Evolutionary conservation across 257 asterid species (phyloP).

Genomic region (Prunella vulgaris): DNA sequence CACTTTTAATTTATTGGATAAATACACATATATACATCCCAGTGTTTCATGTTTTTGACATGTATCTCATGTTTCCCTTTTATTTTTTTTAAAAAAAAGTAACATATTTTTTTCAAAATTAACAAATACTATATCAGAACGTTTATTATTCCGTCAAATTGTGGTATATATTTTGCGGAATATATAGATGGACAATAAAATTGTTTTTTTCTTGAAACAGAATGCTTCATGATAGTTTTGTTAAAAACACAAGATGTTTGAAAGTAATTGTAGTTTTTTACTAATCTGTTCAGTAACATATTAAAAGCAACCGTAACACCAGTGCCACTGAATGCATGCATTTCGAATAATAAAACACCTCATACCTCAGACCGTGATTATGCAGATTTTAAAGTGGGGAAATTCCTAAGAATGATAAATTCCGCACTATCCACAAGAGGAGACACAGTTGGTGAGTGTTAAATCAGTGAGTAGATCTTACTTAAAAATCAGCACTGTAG

Average conservation of each 20-base stretch:
- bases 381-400: background rate
- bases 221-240: background rate
- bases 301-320: background rate
- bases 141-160: background rate
- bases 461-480: background rate
- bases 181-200: background rate
- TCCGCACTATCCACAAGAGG: background rate
- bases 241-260: background rate
- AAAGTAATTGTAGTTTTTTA: background rate
- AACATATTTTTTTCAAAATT: background rate
- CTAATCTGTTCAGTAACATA: background rate
- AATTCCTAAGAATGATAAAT: background rate
- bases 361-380: background rate
- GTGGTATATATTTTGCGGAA: background rate
- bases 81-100: too few species aligned
- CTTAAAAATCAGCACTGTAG: background rate
- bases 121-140: background rate
- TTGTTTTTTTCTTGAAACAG: background rate
- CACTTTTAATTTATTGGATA: background rate
- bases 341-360: background rate
- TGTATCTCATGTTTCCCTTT: background rate
- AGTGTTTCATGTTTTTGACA: background rate
- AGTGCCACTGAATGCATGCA: background rate
- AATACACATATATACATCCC: background rate
- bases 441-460: background rate